phyloP scores from a whole-genome alignment of 805 yeast species.

The Myxozyma kluyveri region DNA sequence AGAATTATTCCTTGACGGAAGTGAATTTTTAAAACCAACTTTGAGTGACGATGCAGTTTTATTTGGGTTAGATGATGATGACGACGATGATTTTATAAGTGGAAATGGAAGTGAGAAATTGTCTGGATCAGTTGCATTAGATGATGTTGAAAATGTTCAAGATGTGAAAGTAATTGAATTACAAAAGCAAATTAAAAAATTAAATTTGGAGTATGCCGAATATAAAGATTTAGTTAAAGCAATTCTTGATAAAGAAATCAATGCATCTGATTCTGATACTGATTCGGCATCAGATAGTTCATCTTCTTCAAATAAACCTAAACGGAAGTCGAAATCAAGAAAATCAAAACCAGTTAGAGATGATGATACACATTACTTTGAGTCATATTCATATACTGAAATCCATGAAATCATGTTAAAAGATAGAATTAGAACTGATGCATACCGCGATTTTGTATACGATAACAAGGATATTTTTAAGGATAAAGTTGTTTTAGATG shows the following conservation, averaged over 20 bases:
- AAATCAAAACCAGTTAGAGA: neutral
- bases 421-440: constrained; percentile 86
- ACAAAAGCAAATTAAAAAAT: constrained; percentile 15
- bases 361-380: constrained; percentile 70
- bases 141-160: constrained; percentile 17
- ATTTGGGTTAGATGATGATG: constrained; percentile 32
- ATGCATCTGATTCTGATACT: constrained; percentile 1
- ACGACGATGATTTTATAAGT: constrained; percentile 22
- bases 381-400: constrained; percentile 94
- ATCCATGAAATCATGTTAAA: constrained; percentile 99
- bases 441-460: constrained; percentile 88
- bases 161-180: constrained; percentile 32
- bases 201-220: constrained; percentile 21
- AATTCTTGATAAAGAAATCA: constrained; percentile 10
- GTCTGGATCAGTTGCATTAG: neutral
- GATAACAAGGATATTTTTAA: constrained; percentile 86
- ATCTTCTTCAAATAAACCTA: neutral
- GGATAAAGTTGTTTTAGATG: constrained; percentile 92
- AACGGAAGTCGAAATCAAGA: neutral
- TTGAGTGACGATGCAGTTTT: constrained; percentile 33
- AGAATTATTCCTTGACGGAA: constrained; percentile 27
- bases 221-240: constrained; percentile 23
- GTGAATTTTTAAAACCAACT: constrained; percentile 32
- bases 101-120: neutral
- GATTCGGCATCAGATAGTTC: neutral